phyloP scores from a whole-genome alignment of 2,329 filamentous ascomycete species.

The Knoxdaviesia capensis region DNA sequence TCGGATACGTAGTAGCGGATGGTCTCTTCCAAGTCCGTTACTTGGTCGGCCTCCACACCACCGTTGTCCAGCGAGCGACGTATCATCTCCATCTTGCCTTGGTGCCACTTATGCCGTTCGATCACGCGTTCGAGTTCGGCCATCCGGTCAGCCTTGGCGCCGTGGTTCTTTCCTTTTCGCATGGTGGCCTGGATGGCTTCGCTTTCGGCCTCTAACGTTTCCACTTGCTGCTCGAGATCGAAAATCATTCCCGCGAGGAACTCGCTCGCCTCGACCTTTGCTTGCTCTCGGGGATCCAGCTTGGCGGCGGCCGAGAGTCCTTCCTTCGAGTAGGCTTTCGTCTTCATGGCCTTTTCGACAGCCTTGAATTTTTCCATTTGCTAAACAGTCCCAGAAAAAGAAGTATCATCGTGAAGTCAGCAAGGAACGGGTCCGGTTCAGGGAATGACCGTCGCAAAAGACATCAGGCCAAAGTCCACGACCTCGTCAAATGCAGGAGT shows the following conservation, averaged over 20 bases:
- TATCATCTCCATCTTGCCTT: constrained; percentile 78
- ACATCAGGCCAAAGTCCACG: too few species aligned
- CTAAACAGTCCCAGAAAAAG: constrained; percentile 21
- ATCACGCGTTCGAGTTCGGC: constrained; percentile 66
- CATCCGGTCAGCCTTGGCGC: constrained; percentile 67
- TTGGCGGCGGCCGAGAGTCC: constrained; percentile 80
- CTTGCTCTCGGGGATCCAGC: constrained; percentile 92
- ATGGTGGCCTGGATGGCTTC: constrained; percentile 71
- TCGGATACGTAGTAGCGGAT: constrained; percentile 93
- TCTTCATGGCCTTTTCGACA: constrained; percentile 99
- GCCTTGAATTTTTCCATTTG: constrained; percentile 99
- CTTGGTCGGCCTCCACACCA: constrained; percentile 68
- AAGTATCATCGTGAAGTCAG: neutral
- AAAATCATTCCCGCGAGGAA: constrained; percentile 79
- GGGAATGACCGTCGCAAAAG: neutral
- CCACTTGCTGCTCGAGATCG: constrained; percentile 83
- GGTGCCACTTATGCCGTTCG: constrained; percentile 93
- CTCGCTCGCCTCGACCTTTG: constrained; percentile 72
- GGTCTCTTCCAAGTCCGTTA: constrained; percentile 72
- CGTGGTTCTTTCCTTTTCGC: constrained; percentile 89
- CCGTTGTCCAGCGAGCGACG: constrained; percentile 84
- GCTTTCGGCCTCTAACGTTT: constrained; percentile 75
- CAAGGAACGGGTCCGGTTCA: constrained; percentile 1
- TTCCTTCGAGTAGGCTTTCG: constrained; percentile 97
- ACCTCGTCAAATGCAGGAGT: too few species aligned